Base-by-base conservation (phyloP, 1,139 yeast genomes). In the Meyerozyma athensensis region DNA sequence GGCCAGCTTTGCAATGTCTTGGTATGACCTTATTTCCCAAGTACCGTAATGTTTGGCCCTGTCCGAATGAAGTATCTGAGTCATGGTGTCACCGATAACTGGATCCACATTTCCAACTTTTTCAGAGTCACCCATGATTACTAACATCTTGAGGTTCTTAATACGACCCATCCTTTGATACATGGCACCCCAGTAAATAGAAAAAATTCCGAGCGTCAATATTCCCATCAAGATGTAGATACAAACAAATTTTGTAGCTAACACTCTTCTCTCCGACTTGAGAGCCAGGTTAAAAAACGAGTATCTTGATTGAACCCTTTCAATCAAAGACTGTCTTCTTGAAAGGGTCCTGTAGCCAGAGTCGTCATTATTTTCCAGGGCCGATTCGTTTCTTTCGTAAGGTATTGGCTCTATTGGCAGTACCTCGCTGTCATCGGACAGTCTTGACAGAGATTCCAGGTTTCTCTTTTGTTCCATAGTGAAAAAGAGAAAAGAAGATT, bases 141-240 rank as follows among this genome's bases (percentile, higher is more conserved):
- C 71, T 37, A 74, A 54, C 52, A 72, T 58, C 18, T 65, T 57
- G 43, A 79, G 52, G 44, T 75, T 68, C 9, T 49, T 49, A 26
- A 58, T 54, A 19, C 81, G 53, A 5, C 46, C 41, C 2, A 44
- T 44, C 36, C 85, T 58, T 19, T 62, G 44, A 49, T 64, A 79
- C 49, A 71, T 58, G 1, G 82, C 61, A 1, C 83, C 86, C 84
- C 86, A 79, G 50, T 75, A 80, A 13, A 80, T 56, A 3, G 81
- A 68, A 42, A 79, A 63, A 7, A 72, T 46, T 5, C 54, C 63
- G 23, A 61, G 37, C 37, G 50, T 53, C 20, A 43, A 32, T 12
- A 39, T 37, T 26, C 56, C 59, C 34, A 60, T 47, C 37, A 30
- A 5, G n/a, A 40, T 22, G 32, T 49, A 46, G 13, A 52, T 48